phyloP scores from a whole-genome alignment of 2,329 filamentous ascomycete species.

The Ascochyta pisi region DNA sequence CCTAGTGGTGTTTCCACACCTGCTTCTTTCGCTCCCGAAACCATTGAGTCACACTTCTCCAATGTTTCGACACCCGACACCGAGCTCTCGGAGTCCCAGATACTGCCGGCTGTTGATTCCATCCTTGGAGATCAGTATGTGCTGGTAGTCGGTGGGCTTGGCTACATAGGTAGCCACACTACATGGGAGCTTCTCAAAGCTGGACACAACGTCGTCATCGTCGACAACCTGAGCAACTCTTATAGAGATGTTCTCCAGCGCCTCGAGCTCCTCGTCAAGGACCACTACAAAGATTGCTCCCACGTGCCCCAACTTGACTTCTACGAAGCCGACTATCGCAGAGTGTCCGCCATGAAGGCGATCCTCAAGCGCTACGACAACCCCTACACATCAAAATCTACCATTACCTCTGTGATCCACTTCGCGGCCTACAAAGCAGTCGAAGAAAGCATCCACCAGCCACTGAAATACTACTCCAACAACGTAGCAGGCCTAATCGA shows the following conservation, averaged over 20 bases:
- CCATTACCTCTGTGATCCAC: slow-evolving; percentile 67
- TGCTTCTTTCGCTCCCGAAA: neutral
- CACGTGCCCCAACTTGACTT: slow-evolving; percentile 50
- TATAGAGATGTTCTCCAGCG: slow-evolving; percentile 38
- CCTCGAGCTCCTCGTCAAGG: slow-evolving; percentile 17
- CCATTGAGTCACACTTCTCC: neutral
- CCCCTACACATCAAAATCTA: slow-evolving; percentile 33
- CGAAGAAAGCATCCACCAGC: slow-evolving; percentile 63
- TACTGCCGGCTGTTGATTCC: neutral
- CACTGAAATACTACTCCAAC: slow-evolving; percentile 68
- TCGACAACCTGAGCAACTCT: slow-evolving; percentile 51
- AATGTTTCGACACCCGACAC: neutral
- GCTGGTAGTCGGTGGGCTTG: slow-evolving; percentile 52
- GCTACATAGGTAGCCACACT: slow-evolving; percentile 62
- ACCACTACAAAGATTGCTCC: neutral
- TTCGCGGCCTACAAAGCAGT: slow-evolving; percentile 71
- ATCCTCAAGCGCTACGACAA: slow-evolving; percentile 11
- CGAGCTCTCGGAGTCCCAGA: slow-evolving; percentile 3
- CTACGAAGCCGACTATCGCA: slow-evolving; percentile 54
- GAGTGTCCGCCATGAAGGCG: slow-evolving; percentile 9
- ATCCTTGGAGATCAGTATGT: slow-evolving; percentile 10
- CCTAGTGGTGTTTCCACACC: slow-evolving; percentile 1
- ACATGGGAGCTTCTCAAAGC: slow-evolving; percentile 58
- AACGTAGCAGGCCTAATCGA: slow-evolving; percentile 67
- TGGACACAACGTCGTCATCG: slow-evolving; percentile 57